Evolutionary conservation across 352 stramenopile species (phyloP).

Genomic region (Phytophthora pinifolia): DNA sequence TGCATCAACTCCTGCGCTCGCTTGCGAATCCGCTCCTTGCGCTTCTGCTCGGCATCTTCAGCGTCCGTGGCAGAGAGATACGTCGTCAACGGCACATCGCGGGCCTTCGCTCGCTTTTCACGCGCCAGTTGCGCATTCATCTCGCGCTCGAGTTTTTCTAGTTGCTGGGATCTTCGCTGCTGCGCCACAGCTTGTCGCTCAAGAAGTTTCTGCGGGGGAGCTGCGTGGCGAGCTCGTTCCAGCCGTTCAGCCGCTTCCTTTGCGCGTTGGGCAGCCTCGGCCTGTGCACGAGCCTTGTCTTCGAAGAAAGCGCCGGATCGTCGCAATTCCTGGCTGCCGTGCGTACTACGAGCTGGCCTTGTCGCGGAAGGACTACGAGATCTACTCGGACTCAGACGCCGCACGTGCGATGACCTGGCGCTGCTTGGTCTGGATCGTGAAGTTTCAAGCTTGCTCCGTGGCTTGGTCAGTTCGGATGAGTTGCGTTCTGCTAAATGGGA

Average conservation of each 20-base stretch:
- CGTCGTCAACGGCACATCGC: constrained; percentile 53
- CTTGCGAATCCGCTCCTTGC: constrained; percentile 52
- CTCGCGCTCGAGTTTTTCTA: constrained; percentile 38
- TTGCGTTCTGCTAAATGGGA: constrained; percentile 7
- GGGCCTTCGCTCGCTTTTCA: constrained; percentile 44
- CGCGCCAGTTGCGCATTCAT: constrained; percentile 35
- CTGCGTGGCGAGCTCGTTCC: constrained; percentile 43
- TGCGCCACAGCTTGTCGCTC: constrained; percentile 47
- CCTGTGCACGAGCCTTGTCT: constrained; percentile 48
- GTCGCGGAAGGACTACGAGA: constrained; percentile 22
- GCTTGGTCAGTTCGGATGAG: constrained; percentile 8
- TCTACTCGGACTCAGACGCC: constrained; percentile 6
- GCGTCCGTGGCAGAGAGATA: constrained; percentile 31
- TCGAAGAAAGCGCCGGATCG: constrained; percentile 60
- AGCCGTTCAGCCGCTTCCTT: constrained; percentile 35
- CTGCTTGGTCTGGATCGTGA: constrained; percentile 2
- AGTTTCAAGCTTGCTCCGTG: constrained; percentile 14
- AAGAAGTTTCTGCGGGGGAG: constrained; percentile 51
- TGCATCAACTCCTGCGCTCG: constrained; percentile 50
- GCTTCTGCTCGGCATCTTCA: constrained; percentile 36
- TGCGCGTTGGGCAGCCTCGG: constrained; percentile 33
- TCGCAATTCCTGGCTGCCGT: constrained; percentile 26
- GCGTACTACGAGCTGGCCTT: constrained; percentile 14
- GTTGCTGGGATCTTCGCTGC: constrained; percentile 42
- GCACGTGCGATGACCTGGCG: constrained; percentile 18